Base-by-base conservation (phyloP, 176 grass and related monocot species). In the Urochloa ruziziensis region DNA sequence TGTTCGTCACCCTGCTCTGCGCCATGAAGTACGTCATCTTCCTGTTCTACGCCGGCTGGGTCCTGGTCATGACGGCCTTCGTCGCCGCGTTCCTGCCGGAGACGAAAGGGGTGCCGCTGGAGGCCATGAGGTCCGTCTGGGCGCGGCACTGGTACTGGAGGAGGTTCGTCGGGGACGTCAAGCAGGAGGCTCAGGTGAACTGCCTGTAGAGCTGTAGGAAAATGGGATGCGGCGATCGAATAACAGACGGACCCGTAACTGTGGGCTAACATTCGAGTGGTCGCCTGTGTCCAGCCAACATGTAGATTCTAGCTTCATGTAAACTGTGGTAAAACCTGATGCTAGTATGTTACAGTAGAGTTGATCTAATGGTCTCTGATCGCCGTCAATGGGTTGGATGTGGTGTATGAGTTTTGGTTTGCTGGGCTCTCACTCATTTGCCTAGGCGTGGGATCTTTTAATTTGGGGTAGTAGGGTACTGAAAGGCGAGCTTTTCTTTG, bases 51-150 rank as follows among this genome's bases (percentile, higher is more conserved):
- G 90, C 95, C 0, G 83, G 57, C 0, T 97, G 95, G 73, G 35
- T 92, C n/a, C 34, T 59, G 0, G n/a, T 58, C 27, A 94, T 97
- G 95, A 97, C 92, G 3, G 59, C 36, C 6, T 94, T 97, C 89
- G 30, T 97, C 7, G 90, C 88, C 4, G 40, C 32, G n/a, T 88
- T 94, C 67, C 79, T 97, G 35, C 92, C 90, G 16, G 95, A 94
- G 86, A 97, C 92, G 3, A 92, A 89, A 23, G 92, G 95, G 12
- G 77, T 97, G 29, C 94, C 89, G 3, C 27, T 94, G n/a, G 92
- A 94, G 75, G 74, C 86, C 16, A 97, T 94, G 92, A 54, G 11
- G 0, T 16, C 68, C 1, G 47, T 94, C 2, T 88, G 81, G 81
- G 72, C 36, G 7, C 15, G 18, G 1, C 94, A 97, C 67, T 94